Evolutionary conservation across 139 green algal genomes (phyloP), one percentile per base, ranked within the genome.

Genomic region (Dunaliella primolecta): DNA sequence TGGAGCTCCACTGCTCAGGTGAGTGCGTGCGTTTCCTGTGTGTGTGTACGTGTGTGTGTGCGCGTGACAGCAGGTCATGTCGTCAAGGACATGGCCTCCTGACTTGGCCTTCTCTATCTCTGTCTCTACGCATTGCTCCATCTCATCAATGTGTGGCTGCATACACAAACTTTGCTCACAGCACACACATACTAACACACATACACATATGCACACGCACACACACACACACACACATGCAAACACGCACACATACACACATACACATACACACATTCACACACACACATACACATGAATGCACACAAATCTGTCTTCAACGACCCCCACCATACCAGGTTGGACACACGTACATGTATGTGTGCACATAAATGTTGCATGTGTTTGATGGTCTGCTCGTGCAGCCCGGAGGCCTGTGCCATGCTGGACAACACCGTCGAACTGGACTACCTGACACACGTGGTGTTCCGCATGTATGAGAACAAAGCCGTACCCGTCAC

Each of bases 381-480:
- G 46, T 25, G 46, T 15, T 64, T 64, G 46, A 7, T 25, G 46
- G 46, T 64, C 15, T 64, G 46, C 46, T 64, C n/a, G n/a, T 64
- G 46, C 46, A 64, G 46, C 15, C 7, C 21, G 3, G 46, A 64
- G 15, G 46, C 46, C 7, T 64, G 46, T 64, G 46, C 46, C 46
- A 64, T 90, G 84, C 86, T 98, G 84, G 88, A 91, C 1, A 84
- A 90, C 31, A 92, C 89, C 24, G 84, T 86, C 0, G 95, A 98
- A 89, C 90, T 98, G 56, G 97, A 99, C 91, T 99, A 99, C 92
- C 91, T 99, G 37, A 98, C 96, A 2, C 95, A 98, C 83, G 93
- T 98, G 72, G 96, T 99, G 55, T 93, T 99, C 81, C 90, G 95
- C 64, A 98, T 99, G 94, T 99, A 97, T 87, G 97, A 99, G 84